Evolutionary conservation across 495 filamentous ascomycete genomes (phyloP).

Genomic region (Talaromyces trachyspermus): DNA sequence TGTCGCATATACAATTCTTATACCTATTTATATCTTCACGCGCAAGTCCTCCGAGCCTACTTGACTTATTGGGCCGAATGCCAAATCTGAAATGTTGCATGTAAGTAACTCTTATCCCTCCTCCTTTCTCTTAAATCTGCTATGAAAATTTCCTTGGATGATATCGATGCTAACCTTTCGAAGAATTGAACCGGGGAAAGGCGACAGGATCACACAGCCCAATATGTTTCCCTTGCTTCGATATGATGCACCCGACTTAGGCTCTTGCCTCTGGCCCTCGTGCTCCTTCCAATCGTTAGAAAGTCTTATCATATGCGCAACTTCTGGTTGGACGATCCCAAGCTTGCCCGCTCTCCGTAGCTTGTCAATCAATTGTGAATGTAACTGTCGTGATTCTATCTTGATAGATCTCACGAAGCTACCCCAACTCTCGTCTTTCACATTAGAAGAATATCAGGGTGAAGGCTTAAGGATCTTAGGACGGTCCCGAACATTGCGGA

Average conservation of each 20-base stretch:
- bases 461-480: background rate
- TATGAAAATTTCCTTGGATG: background rate
- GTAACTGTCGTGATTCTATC: background rate
- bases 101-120: background rate
- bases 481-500: background rate
- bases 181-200: background rate
- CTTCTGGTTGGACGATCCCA: background rate
- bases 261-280: background rate
- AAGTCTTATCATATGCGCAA: background rate
- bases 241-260: background rate
- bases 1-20: background rate
- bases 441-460: background rate
- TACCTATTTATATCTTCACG: background rate
- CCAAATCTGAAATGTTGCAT: conserved; percentile 3
- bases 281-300: conserved; percentile 2
- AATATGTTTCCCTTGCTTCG: too few species aligned
- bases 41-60: background rate
- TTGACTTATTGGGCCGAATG: background rate
- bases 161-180: background rate
- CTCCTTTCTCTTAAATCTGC: background rate
- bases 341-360: background rate
- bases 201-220: background rate
- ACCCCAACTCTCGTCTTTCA: background rate
- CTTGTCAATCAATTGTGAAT: background rate
- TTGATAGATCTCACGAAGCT: conserved; percentile 1